phyloP scores from a whole-genome alignment of 202 grass and related monocot species.

The Digitaria exilis region DNA sequence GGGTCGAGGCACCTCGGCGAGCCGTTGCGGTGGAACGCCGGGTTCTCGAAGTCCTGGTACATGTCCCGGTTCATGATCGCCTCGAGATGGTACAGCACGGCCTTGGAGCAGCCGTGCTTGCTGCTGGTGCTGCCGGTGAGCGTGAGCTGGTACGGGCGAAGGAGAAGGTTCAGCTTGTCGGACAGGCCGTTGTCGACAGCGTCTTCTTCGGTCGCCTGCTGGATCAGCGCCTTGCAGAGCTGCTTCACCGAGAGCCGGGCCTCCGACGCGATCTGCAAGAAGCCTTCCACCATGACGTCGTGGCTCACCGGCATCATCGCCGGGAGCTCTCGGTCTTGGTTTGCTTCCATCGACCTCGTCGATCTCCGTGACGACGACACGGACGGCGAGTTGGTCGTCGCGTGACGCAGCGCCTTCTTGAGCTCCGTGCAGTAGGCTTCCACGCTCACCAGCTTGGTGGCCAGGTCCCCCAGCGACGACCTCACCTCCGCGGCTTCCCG shows the following conservation, averaged over 20 bases:
- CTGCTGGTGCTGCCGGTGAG: not conserved
- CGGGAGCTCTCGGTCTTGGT: constrained; percentile 20
- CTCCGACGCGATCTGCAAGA: constrained; percentile 82
- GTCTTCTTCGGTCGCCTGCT: constrained; percentile 54
- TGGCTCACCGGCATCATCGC: constrained; percentile 79
- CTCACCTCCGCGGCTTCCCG: constrained; percentile 73
- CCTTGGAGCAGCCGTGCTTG: constrained; percentile 59
- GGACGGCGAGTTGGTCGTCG: constrained; percentile 42
- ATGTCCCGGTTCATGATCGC: constrained; percentile 69
- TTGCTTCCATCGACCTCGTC: constrained; percentile 49
- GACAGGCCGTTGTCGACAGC: constrained; percentile 39
- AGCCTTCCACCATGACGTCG: constrained; percentile 88
- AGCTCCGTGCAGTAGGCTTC: constrained; percentile 81
- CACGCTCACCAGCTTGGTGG: constrained; percentile 64
- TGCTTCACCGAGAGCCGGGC: constrained; percentile 77
- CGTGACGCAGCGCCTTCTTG: constrained; percentile 70
- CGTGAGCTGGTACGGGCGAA: constrained; percentile 55
- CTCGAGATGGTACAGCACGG: constrained; percentile 68
- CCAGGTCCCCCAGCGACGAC: constrained; percentile 68
- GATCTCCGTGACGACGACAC: constrained; percentile 59
- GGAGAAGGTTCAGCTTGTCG: constrained; percentile 61
- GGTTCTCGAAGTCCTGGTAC: constrained; percentile 93
- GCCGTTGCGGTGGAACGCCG: constrained; percentile 62
- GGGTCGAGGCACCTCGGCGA: constrained; percentile 66
- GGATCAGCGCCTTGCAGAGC: constrained; percentile 73